Evolutionary conservation across 2,329 filamentous ascomycete genomes (phyloP).

Genomic region (Trichoderma sp.): DNA sequence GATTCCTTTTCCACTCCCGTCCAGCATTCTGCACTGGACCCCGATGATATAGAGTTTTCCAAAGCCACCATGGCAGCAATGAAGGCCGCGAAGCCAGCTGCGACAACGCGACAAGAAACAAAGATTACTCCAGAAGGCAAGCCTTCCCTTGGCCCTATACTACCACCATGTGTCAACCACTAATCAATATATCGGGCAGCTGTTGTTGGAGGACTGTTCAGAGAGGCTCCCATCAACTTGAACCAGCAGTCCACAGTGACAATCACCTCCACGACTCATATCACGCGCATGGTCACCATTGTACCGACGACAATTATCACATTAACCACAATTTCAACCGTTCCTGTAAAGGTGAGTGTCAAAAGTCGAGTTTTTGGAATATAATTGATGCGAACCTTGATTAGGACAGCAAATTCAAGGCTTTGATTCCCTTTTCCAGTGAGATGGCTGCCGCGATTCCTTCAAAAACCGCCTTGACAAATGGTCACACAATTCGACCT

Average conservation of each 20-base stretch:
- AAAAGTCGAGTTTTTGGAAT: background rate
- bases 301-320: conserved; percentile 2
- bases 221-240: background rate
- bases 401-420: conserved; percentile 3
- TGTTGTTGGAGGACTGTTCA: background rate
- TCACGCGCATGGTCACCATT: conserved; percentile 6
- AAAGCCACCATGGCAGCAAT: background rate
- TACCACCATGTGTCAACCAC: background rate
- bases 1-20: background rate
- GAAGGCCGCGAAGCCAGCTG: background rate
- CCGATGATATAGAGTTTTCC: background rate
- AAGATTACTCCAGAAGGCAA: background rate
- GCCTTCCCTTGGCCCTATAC: background rate
- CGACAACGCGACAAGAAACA: background rate
- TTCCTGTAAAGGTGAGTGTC: background rate
- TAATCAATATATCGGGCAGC: background rate
- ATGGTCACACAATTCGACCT: background rate
- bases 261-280: conserved; percentile 1
- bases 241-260: background rate
- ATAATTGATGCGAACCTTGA: background rate
- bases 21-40: background rate
- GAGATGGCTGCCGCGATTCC: background rate
- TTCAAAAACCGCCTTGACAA: background rate
- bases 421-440: conserved; percentile 5
- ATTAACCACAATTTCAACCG: background rate